These are phyloP conservation scores for Phytopythium montanum DNA, from an alignment of 352 stramenopile species.

Conservation along the genomic window DNA sequence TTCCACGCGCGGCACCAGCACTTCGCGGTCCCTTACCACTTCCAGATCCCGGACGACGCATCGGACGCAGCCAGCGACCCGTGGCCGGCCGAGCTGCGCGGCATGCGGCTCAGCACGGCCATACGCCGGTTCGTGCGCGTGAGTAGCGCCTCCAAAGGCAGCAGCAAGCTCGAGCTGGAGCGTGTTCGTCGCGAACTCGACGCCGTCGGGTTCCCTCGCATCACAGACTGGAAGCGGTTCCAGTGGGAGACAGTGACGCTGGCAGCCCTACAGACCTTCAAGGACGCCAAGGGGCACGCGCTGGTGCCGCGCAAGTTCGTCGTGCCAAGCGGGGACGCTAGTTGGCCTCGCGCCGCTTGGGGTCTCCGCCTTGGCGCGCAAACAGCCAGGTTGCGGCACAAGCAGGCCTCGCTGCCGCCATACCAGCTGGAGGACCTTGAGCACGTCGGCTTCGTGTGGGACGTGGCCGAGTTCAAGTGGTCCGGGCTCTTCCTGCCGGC, in stretches of 20 bases:
- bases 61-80: neutral
- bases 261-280: slow-evolving; percentile 29
- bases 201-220: slow-evolving; percentile 23
- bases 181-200: slow-evolving; percentile 21
- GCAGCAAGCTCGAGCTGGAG: neutral
- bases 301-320: slow-evolving; percentile 35
- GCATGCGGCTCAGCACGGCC: slow-evolving; percentile 32
- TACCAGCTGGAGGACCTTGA: slow-evolving; percentile 35
- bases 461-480: slow-evolving; percentile 32
- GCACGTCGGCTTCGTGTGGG: slow-evolving; percentile 37
- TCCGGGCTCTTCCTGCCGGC: slow-evolving; percentile 30
- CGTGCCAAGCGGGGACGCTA: slow-evolving; percentile 19
- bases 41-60: slow-evolving; percentile 21
- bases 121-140: slow-evolving; percentile 25
- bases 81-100: slow-evolving; percentile 37
- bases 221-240: slow-evolving; percentile 38
- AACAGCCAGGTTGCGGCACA: slow-evolving; percentile 35
- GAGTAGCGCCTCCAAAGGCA: neutral
- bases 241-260: slow-evolving; percentile 30
- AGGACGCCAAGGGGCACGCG: slow-evolving; percentile 26
- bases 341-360: slow-evolving; percentile 35
- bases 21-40: slow-evolving; percentile 39
- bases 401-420: slow-evolving; percentile 9
- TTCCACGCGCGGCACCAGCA: slow-evolving; percentile 38
- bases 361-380: slow-evolving; percentile 36